phyloP scores from a whole-genome alignment of 129 eudicot genomes.

The Escallonia rubra region DNA sequence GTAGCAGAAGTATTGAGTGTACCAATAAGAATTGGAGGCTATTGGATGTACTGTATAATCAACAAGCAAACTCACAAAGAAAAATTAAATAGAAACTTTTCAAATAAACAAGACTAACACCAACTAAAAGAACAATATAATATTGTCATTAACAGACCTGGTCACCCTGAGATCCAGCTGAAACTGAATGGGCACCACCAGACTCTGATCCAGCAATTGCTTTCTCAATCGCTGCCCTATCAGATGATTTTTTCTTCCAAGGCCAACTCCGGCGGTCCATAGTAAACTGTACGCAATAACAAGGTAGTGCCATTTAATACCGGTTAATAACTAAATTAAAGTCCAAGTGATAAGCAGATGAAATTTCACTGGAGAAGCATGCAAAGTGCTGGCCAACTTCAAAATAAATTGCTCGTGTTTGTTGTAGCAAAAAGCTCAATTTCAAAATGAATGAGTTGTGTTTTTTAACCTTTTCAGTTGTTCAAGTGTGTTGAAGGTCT shows the following conservation, averaged over 20 bases:
- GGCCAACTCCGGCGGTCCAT: conserved; percentile 99
- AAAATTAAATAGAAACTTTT: background rate
- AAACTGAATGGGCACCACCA: conserved; percentile 30
- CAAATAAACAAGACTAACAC: background rate
- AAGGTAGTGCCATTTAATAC: background rate
- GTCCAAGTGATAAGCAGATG: no score
- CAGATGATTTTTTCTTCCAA: conserved; percentile 96
- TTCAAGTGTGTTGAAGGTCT: no score
- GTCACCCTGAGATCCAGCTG: conserved; percentile 49
- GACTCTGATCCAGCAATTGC: conserved; percentile 47
- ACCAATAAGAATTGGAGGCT: no score
- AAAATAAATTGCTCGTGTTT: no score
- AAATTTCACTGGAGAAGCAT: no score
- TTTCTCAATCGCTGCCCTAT: conserved; percentile 62
- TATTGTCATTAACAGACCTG: conserved; percentile 38
- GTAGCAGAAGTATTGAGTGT: background rate
- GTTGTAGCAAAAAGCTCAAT: no score
- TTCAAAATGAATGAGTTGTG: no score
- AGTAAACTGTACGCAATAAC: conserved; percentile 24
- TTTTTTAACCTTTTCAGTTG: no score
- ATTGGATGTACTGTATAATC: no score
- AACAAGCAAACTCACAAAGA: background rate
- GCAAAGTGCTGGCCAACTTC: no score
- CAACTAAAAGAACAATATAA: background rate
- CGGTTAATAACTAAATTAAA: background rate